These are phyloP conservation scores for Ottelia alismoides DNA, from an alignment of 106 monocot genomes.

Conservation along the genomic window DNA sequence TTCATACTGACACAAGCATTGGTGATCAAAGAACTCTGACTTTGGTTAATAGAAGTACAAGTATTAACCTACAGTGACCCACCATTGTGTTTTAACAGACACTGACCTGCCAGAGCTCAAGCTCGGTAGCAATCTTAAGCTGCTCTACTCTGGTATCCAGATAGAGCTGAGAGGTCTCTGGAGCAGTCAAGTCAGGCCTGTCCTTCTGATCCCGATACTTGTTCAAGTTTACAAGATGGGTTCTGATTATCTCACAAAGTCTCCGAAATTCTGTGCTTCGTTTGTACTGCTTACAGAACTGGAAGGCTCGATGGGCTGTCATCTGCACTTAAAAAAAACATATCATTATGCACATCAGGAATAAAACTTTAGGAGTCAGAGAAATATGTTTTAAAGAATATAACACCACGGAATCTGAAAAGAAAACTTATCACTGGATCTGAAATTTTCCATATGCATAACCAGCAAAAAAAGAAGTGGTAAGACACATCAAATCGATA, in stretches of 20 bases:
- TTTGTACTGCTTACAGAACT: slow-evolving; percentile 9
- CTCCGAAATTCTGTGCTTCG: slow-evolving; percentile 4
- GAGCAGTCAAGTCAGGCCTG: too few species aligned
- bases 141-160: too few species aligned
- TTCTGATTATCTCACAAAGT: slow-evolving; percentile 8
- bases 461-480: background rate
- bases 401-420: background rate
- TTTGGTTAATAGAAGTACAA: too few species aligned
- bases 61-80: too few species aligned
- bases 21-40: too few species aligned
- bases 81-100: too few species aligned
- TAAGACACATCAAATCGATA: background rate
- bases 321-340: background rate
- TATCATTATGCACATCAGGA: background rate
- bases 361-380: too few species aligned
- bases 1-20: too few species aligned
- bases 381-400: background rate
- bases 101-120: too few species aligned
- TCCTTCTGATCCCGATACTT: too few species aligned
- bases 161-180: too few species aligned
- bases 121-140: too few species aligned
- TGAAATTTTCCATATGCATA: background rate
- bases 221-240: slow-evolving; percentile 5
- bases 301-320: slow-evolving; percentile 6
- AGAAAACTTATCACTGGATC: background rate